Evolutionary conservation across 2,329 filamentous ascomycete species (phyloP).

Genomic region (Aspergillus spinulosporus): DNA sequence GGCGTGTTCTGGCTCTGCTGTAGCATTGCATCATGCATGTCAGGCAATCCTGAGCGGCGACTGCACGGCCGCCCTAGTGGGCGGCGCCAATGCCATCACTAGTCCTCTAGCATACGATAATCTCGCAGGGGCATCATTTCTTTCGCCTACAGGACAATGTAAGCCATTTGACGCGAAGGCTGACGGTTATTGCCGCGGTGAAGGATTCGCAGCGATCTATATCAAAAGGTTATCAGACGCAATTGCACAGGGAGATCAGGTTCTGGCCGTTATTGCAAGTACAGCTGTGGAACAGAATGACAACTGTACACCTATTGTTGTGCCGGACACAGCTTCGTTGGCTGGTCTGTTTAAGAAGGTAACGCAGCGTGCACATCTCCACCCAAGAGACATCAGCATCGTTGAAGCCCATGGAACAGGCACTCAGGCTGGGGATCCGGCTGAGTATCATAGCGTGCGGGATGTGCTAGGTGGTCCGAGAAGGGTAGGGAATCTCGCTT

Average conservation of each 20-base stretch:
- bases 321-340: conserved; percentile 27
- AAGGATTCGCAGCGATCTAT: conserved; percentile 49
- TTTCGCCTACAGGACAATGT: conserved; percentile 50
- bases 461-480: conserved; percentile 23
- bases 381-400: conserved; percentile 29
- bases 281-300: conserved; percentile 37
- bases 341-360: conserved; percentile 33
- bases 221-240: conserved; percentile 52
- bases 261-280: conserved; percentile 46
- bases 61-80: conserved; percentile 32
- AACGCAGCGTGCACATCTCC: conserved; percentile 24
- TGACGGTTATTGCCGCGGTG: conserved; percentile 56
- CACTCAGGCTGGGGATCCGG: conserved; percentile 34
- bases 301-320: conserved; percentile 28
- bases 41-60: conserved; percentile 25
- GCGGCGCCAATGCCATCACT: conserved; percentile 38
- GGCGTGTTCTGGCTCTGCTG: conserved; percentile 44
- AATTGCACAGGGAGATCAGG: conserved; percentile 45
- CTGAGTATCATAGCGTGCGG: conserved; percentile 30
- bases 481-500: conserved; percentile 15
- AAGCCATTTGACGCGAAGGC: conserved; percentile 50
- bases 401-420: conserved; percentile 41
- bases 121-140: conserved; percentile 41
- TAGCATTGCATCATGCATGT: conserved; percentile 34
- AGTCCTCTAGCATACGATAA: conserved; percentile 26